phyloP scores from a whole-genome alignment of 2,329 filamentous ascomycete species.

The Cryphonectria parasitica region DNA sequence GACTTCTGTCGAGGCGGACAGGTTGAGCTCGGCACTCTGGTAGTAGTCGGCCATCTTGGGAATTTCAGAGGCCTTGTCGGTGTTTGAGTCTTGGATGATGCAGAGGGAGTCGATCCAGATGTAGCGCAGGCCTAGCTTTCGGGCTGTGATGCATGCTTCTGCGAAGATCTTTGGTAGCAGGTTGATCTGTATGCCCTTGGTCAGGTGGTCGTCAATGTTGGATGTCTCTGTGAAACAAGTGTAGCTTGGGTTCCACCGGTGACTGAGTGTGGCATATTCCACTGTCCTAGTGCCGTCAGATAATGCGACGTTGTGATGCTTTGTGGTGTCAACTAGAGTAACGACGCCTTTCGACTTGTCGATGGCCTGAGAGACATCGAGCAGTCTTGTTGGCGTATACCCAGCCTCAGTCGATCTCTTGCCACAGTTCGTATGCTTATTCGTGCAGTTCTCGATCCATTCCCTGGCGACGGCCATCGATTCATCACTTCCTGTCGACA shows the following conservation, averaged over 20 bases:
- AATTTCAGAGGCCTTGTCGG: conserved; percentile 14
- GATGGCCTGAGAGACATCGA: neutral
- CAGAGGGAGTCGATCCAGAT: conserved; percentile 25
- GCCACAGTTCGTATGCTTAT: neutral
- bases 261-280: conserved; percentile 7
- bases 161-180: conserved; percentile 8
- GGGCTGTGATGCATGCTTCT: conserved; percentile 13
- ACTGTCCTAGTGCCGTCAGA: conserved; percentile 16
- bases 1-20: conserved; percentile 4
- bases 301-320: neutral
- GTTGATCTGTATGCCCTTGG: conserved; percentile 4
- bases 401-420: neutral
- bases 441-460: neutral
- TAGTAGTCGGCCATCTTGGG: conserved; percentile 23
- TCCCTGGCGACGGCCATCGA: neutral
- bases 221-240: conserved; percentile 13
- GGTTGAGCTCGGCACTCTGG: conserved; percentile 12
- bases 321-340: neutral
- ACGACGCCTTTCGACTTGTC: neutral
- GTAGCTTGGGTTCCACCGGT: conserved; percentile 15
- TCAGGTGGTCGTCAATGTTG: conserved; percentile 5
- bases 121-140: conserved; percentile 14
- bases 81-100: conserved; percentile 9
- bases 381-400: neutral
- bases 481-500: neutral